Evolutionary conservation across 768 basidiomycete species (phyloP), one percentile per base, ranked within the genome.

Genomic region (Royoungia palumana): DNA sequence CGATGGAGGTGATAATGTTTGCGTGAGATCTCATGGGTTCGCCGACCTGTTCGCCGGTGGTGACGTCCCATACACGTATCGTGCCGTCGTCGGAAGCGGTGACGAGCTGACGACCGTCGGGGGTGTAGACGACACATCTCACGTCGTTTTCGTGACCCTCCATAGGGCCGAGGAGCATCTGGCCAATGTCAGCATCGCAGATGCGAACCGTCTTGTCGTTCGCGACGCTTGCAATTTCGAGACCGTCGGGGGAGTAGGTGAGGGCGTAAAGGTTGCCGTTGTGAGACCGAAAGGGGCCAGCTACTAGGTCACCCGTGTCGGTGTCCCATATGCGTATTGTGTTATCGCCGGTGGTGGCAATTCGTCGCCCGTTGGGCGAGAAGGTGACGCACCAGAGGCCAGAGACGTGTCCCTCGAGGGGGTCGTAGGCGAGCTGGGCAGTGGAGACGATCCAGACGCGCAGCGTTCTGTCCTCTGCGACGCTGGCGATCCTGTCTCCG

Each of bases 241-340:
- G 63, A 24, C 63, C 60, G 21, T 64, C 63, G 28, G 63, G 62
- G 46, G 55, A 55, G 20, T 51, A 79, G 70, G 81, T 44, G 78
- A 64, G 55, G 49, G 63, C 53, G 43, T 65, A 65, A 8, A 63
- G 60, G 47, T 63, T 65, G 60, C 60, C 60, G 47, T 63, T 58
- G 63, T 64, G 63, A 25, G 60, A 65, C 38, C 58, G 53, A 50
- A 68, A 64, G 7, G 57, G 65, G 41, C 60, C 64, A 44, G 53
- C 50, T 49, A 60, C 49, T 43, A 62, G 36, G 27, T 54, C 41
- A 10, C 61, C 65, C 21, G 62, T 59, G 41, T 58, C 53, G 30
- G 61, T 47, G 50, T 70, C 61, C 67, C 66, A 70, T 46, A 70
- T 43, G 47, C 59, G 56, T 42, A 70, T 59, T 5, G 62, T 64